Conservation (phyloP, 2,329 filamentous ascomycete species). For the Xylariales sp. region DNA sequence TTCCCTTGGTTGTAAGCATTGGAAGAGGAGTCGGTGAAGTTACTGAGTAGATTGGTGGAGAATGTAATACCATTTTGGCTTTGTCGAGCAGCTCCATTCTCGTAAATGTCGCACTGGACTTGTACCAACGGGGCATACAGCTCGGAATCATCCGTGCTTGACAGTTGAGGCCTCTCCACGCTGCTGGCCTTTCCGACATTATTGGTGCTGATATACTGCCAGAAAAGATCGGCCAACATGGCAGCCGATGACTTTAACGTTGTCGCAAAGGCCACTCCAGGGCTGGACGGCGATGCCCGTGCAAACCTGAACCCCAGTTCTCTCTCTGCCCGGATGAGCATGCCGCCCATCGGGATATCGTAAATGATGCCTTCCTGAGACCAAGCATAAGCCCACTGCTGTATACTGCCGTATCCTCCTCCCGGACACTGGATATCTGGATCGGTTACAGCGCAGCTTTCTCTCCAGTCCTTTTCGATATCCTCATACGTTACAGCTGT, state of each 20-base stretch:
- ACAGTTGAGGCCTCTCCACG: not conserved
- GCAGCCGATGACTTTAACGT: not conserved
- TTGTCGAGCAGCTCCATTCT: not conserved
- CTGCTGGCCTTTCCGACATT: not conserved
- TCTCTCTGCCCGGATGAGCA: not conserved
- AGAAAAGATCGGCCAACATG: not conserved
- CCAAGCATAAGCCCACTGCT: not conserved
- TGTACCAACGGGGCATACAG: not conserved
- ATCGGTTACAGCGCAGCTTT: not conserved
- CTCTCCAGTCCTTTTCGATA: not conserved
- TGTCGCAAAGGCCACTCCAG: not conserved
- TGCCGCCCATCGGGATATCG: not conserved
- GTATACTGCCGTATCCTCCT: not conserved
- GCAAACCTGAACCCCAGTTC: not conserved
- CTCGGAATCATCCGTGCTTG: not conserved
- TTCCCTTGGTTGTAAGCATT: not conserved
- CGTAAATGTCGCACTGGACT: not conserved
- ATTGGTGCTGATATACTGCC: not conserved
- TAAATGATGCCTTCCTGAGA: conserved; percentile 1
- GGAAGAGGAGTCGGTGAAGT: not conserved
- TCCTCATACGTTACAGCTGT: not conserved
- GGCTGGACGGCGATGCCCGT: not conserved
- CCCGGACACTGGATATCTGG: not conserved
- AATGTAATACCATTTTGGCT: not conserved
- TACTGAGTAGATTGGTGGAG: not conserved